Evolutionary conservation across 495 filamentous ascomycete species (phyloP).

Genomic region (Hypoxylon lenormandii): DNA sequence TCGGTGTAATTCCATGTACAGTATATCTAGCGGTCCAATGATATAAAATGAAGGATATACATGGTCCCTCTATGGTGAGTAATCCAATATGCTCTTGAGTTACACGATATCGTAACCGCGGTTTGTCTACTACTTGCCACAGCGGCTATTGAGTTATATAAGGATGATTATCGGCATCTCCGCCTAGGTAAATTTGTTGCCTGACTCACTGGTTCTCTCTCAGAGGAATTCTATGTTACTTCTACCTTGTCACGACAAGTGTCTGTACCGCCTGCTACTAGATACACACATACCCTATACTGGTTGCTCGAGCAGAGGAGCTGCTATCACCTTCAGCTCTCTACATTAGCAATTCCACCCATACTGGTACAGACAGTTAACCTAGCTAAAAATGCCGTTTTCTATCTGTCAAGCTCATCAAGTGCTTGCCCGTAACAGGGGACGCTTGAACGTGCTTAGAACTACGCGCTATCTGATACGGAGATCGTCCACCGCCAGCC

Average conservation of each 20-base stretch:
- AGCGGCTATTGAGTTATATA: no score
- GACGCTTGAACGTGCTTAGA: background rate
- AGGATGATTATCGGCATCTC: no score
- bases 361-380: background rate
- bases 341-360: no score
- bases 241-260: no score
- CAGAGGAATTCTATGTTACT: no score
- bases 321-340: no score
- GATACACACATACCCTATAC: no score
- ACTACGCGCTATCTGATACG: slow-evolving; percentile 1
- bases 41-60: background rate
- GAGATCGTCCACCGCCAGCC: slow-evolving; percentile 1
- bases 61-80: background rate
- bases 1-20: background rate
- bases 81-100: background rate
- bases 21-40: background rate
- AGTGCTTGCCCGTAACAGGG: background rate
- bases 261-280: no score
- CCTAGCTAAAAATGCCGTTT: slow-evolving; percentile 5
- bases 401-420: background rate
- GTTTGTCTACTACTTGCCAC: no score
- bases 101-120: background rate
- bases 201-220: no score
- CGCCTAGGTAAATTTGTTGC: no score
- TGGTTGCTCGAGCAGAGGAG: no score